Evolutionary conservation across 129 eudicot genomes (phyloP).

Genomic region (Dittrichia graveolens): DNA sequence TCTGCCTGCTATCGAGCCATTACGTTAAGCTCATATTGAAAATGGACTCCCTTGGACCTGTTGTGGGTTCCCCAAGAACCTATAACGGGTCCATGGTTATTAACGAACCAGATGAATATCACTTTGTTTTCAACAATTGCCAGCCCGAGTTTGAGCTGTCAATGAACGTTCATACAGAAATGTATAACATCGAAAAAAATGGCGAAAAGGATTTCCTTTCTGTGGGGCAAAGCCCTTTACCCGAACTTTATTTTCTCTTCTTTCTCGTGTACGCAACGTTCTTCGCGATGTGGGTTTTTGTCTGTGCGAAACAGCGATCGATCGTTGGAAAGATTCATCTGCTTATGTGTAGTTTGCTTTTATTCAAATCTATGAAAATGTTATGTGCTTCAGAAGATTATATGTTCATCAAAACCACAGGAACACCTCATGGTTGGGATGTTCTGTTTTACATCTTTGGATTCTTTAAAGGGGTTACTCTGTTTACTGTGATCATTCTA

Average conservation of each 20-base stretch:
- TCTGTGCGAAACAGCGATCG: slow-evolving; percentile 28
- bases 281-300: slow-evolving; percentile 27
- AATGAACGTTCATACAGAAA: slow-evolving; percentile 42
- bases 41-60: slow-evolving; percentile 8
- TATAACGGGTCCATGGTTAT: slow-evolving; percentile 22
- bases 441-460: slow-evolving; percentile 38
- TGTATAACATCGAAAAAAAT: slow-evolving; percentile 29
- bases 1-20: slow-evolving; percentile 34
- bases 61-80: neutral
- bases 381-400: slow-evolving; percentile 49
- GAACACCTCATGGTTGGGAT: slow-evolving; percentile 60
- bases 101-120: slow-evolving; percentile 31
- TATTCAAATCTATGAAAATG: slow-evolving; percentile 46
- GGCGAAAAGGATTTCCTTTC: slow-evolving; percentile 42
- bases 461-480: slow-evolving; percentile 42
- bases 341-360: slow-evolving; percentile 36
- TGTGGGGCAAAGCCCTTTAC: slow-evolving; percentile 34
- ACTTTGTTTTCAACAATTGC: slow-evolving; percentile 42
- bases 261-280: slow-evolving; percentile 31
- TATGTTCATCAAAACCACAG: slow-evolving; percentile 36
- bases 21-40: slow-evolving; percentile 22
- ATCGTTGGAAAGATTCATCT: slow-evolving; percentile 38
- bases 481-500: slow-evolving; percentile 45
- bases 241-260: slow-evolving; percentile 17
- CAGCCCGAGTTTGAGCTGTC: slow-evolving; percentile 37